These are phyloP conservation scores for Albatrellus sp. DNA, from an alignment of 1,284 basidiomycete species.

Conservation along the genomic window DNA sequence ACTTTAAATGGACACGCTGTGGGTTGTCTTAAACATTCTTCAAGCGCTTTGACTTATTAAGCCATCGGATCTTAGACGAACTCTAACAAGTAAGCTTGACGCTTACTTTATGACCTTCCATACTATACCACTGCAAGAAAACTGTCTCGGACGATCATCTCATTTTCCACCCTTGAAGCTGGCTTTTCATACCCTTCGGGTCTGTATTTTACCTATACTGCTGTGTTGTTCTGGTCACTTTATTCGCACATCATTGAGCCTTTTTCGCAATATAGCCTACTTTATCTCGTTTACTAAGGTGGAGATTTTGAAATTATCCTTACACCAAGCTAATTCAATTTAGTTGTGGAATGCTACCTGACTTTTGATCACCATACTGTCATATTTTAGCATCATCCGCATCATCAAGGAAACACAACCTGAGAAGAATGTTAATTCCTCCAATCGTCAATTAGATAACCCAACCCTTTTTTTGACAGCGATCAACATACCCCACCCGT, in stretches of 20 bases:
- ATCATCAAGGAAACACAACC: constrained; percentile 59
- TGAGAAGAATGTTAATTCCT: constrained; percentile 71
- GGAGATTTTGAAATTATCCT: too few relatives aligned
- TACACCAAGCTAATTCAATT: background rate
- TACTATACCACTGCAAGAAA: constrained; percentile 12
- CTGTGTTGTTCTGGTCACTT: constrained; percentile 6
- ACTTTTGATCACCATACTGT: background rate
- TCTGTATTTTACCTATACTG: constrained; percentile 27
- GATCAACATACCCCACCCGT: constrained; percentile 60
- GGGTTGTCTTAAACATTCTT: constrained; percentile 5
- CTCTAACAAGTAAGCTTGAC: constrained; percentile 11
- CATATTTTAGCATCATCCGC: constrained; percentile 38
- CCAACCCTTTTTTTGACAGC: background rate
- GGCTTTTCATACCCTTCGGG: constrained; percentile 24
- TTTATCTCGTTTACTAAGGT: background rate
- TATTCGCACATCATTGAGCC: constrained; percentile 21
- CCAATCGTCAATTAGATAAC: constrained; percentile 4
- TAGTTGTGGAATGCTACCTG: background rate
- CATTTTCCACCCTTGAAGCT: constrained; percentile 18
- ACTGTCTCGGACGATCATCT: constrained; percentile 10
- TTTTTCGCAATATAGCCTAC: constrained; percentile 6
- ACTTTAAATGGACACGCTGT: constrained; percentile 24
- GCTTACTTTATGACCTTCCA: constrained; percentile 9
- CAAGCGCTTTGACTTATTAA: background rate
- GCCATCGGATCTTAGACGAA: constrained; percentile 7